A percentile compares a stretch with the other conserved stretches of the same genome.
phyloP scores from a whole-genome alignment of 495 filamentous ascomycete genomes.

The Saxispiralis lemnorum region DNA sequence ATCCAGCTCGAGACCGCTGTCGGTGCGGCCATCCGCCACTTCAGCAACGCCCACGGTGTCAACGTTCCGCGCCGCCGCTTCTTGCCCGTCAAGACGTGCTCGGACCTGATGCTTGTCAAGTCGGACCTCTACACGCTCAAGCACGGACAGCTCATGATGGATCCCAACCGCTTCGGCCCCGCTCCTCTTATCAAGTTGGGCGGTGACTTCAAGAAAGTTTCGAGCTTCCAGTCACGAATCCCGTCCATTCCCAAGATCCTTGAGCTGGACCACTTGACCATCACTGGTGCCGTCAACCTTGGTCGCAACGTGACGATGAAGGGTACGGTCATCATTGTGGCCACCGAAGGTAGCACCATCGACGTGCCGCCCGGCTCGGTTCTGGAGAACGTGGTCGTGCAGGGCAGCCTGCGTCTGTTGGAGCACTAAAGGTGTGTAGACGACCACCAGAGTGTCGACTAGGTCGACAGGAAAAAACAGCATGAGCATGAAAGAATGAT shows the following conservation, averaged over 20 bases:
- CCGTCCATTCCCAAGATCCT: conserved; percentile 92
- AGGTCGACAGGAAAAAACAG: background rate
- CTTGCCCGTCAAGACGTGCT: conserved; percentile 99
- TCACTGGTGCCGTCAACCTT: conserved; percentile 91
- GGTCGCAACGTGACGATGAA: conserved; percentile 88
- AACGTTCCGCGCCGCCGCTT: conserved; percentile 95
- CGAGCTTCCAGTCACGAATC: conserved; percentile 97
- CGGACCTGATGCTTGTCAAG: conserved; percentile 98
- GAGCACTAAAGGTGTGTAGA: conserved; percentile 48
- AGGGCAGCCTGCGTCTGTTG: conserved; percentile 86
- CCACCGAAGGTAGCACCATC: conserved; percentile 92
- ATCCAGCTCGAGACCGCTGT: conserved; percentile 97
- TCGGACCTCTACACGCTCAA: conserved; percentile 98
- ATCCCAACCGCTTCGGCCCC: conserved; percentile 86
- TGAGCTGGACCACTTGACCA: conserved; percentile 92
- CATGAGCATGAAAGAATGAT: background rate
- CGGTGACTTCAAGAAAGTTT: conserved; percentile 99
- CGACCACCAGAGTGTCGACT: background rate
- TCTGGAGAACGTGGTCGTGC: conserved; percentile 96
- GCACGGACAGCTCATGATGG: conserved; percentile 94
- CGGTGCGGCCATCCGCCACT: conserved; percentile 95
- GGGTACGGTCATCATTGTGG: conserved; percentile 99
- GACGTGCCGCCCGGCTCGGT: conserved; percentile 92
- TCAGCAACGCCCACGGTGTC: conserved; percentile 95
- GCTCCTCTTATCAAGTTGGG: conserved; percentile 99